Evolutionary conservation across 192 early-diverging fungal species (phyloP).

Genomic region (Endogone sp.): DNA sequence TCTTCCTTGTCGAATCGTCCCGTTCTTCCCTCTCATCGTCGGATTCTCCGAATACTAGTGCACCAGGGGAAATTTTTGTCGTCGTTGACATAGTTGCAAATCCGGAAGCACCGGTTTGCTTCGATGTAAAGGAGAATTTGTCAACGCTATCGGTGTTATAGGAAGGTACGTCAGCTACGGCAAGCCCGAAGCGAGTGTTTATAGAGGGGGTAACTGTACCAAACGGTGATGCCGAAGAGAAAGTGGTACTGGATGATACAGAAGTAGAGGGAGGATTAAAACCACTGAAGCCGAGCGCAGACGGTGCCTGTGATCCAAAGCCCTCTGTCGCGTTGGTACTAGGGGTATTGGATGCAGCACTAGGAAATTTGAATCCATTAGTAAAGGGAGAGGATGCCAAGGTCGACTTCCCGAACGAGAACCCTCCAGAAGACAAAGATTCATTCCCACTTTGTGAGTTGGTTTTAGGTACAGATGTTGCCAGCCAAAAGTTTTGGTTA

Average conservation of each 20-base stretch:
- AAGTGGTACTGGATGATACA: not conserved
- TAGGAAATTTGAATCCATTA: constrained; percentile 4
- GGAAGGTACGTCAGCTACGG: not conserved
- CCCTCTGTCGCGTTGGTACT: not conserved
- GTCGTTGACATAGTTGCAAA: not conserved
- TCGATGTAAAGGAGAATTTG: too few relatives aligned
- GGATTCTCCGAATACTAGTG: not conserved
- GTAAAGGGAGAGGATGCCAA: not conserved
- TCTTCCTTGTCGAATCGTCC: not conserved
- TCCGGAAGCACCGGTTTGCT: too few relatives aligned
- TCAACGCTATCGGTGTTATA: too few relatives aligned
- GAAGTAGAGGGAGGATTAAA: not conserved
- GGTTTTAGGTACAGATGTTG: constrained; percentile 1
- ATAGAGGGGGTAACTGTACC: not conserved
- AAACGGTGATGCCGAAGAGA: not conserved
- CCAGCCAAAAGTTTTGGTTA: constrained; percentile 5
- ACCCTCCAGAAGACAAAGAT: too few relatives aligned
- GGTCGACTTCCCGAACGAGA: not conserved
- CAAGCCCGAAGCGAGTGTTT: not conserved
- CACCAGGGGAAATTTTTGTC: not conserved
- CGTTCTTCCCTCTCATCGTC: not conserved
- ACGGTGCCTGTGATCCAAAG: constrained; percentile 1
- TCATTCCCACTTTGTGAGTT: too few relatives aligned
- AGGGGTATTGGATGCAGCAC: not conserved
- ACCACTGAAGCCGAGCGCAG: constrained; percentile 5